Base-by-base conservation (phyloP, 2,329 filamentous ascomycete species). In the Ustilaginoidea virens region DNA sequence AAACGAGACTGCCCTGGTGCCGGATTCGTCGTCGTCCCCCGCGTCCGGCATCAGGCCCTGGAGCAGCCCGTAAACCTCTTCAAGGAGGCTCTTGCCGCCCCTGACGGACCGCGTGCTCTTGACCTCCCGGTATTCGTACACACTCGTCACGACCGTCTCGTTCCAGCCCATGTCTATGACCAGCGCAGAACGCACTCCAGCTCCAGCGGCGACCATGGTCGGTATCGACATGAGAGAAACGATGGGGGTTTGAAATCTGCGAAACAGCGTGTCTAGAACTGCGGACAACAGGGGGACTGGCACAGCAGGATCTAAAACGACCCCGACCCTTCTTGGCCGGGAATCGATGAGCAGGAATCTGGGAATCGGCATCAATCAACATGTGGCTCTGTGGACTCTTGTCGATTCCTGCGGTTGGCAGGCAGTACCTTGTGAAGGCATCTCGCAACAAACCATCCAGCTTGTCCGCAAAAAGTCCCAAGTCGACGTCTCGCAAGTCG, bases 161-260 rank as follows among this genome's bases (percentile, higher is more conserved):
- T 74, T 67, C 90, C 90, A 98, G 24, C 87, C 90, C 35, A 98
- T 66, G 45, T 98, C 85, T 21, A 98, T 63, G 1, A 96, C 72
- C 23, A 98, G 52, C 1, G 78, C 83, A n/a, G 81, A 82, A 10
- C 90, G 74, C 23, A 92, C 59, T 1, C 90, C 90, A 5, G 86
- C 85, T 6, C 78, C 79, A 3, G 86, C 69, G 5, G 78, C 63
- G 2, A 74, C 63, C 52, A 90, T 76, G 13, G 83, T 67, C 1
- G 87, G 72, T 1, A 72, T 69, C 1, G 85, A 82, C 44, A 94
- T 59, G 23, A 98, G 63, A 3, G 82, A 86, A 37, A 96, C 68
- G 14, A 71, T 76, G 0, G 86, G 80, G 11, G 79, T 69, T 39
- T 86, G 80, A 49, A 87, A 90, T 26, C 70, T 74, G 34, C 66